These are phyloP conservation scores for Phytophthora fragariaefolia DNA, from an alignment of 352 stramenopile species.

Conservation along the genomic window DNA sequence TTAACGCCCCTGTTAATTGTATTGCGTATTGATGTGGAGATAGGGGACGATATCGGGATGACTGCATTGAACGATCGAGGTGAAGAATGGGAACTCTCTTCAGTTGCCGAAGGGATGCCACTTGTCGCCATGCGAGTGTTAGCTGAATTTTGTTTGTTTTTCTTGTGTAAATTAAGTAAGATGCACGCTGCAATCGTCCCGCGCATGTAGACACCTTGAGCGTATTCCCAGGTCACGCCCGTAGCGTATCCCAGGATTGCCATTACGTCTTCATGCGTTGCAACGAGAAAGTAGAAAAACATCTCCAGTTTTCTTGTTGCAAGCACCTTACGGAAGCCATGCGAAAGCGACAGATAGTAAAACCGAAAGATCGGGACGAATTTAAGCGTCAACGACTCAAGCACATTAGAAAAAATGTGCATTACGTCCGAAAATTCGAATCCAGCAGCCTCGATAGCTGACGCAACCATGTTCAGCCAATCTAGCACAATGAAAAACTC, in stretches of 20 bases:
- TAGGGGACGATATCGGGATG: background rate
- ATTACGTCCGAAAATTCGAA: constrained; percentile 10
- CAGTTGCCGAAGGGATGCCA: background rate
- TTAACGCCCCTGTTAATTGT: background rate
- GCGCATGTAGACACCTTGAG: constrained; percentile 11
- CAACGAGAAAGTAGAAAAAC: constrained; percentile 22
- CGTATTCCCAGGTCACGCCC: constrained; percentile 20
- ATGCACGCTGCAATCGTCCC: constrained; percentile 15
- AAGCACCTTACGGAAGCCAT: constrained; percentile 4
- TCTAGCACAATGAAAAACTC: constrained; percentile 24
- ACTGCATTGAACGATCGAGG: constrained; percentile 1
- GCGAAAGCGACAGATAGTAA: constrained; percentile 24
- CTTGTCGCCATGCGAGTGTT: background rate
- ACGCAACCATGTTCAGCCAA: constrained; percentile 6
- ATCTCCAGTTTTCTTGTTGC: constrained; percentile 21
- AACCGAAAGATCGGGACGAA: constrained; percentile 31
- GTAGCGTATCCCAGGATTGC: constrained; percentile 3
- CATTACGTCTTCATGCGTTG: constrained; percentile 29
- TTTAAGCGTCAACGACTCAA: constrained; percentile 17
- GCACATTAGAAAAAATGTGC: constrained; percentile 15
- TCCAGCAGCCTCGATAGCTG: background rate
- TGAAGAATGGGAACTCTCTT: background rate
- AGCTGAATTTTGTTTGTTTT: constrained; percentile 1
- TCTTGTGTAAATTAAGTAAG: constrained; percentile 25
- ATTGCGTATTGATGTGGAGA: constrained; percentile 1